Percentiles rank a stretch among this genome's conserved stretches.
Conservation (phyloP, 257 asterid genomes). For the Primulina huaijiensis region DNA sequence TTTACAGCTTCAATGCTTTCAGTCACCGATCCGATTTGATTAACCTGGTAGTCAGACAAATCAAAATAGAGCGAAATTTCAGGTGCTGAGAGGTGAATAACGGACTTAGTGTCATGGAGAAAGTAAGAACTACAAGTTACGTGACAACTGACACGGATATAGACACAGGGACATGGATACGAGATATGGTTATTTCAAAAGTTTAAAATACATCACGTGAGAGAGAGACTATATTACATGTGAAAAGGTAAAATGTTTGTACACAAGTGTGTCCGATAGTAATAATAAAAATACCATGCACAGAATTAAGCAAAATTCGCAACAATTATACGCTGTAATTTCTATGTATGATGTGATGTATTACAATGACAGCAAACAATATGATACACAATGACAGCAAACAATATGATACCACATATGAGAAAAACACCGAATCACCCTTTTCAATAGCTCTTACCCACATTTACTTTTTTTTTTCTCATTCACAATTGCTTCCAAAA, state of each 20-base stretch:
- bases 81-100: constrained; percentile 1
- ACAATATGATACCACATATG: neutral
- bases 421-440: neutral
- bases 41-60: constrained; percentile 51
- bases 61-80: neutral
- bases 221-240: neutral
- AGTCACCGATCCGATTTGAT: constrained; percentile 96
- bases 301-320: neutral
- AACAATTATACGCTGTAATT: too few relatives aligned
- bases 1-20: constrained; percentile 96
- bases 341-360: neutral
- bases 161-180: neutral
- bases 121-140: neutral
- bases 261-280: neutral
- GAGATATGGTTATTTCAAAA: neutral
- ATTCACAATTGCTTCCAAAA: too few relatives aligned
- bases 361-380: neutral
- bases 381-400: neutral
- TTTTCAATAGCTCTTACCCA: neutral
- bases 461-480: neutral
- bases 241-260: neutral
- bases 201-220: neutral
- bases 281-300: neutral
- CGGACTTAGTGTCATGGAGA: neutral
- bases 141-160: neutral